Evolutionary conservation across 768 basidiomycete genomes (phyloP).

Genomic region (Russula emetica): DNA sequence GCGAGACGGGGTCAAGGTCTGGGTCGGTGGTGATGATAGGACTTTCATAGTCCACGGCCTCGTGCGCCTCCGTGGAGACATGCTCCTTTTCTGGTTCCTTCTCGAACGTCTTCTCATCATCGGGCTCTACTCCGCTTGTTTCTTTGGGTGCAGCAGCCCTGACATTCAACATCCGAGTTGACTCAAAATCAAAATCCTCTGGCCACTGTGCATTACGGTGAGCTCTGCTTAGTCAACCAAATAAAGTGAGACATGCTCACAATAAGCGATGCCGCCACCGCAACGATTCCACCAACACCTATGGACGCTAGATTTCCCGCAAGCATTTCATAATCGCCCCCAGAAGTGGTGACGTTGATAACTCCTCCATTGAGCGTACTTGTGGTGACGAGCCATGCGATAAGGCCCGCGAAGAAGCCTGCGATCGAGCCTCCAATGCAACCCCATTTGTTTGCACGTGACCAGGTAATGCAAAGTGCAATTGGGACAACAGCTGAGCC

Average conservation of each 20-base stretch:
- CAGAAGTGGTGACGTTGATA: conserved; percentile 57
- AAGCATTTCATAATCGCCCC: conserved; percentile 63
- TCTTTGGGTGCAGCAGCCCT: conserved; percentile 26
- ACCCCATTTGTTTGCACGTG: conserved; percentile 79
- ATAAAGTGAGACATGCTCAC: conserved; percentile 38
- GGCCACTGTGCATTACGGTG: conserved; percentile 50
- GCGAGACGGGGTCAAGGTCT: conserved; percentile 59
- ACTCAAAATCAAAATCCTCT: conserved; percentile 75
- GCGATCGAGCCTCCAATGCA: conserved; percentile 68
- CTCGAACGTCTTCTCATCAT: conserved; percentile 34
- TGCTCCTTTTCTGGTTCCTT: conserved; percentile 39
- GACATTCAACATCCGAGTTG: conserved; percentile 73
- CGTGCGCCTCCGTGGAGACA: conserved; percentile 26
- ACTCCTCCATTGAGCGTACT: conserved; percentile 60
- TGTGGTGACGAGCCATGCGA: conserved; percentile 85
- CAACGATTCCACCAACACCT: conserved; percentile 72
- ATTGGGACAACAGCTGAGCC: conserved; percentile 86
- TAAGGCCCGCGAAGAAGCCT: conserved; percentile 66
- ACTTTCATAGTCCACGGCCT: conserved; percentile 33
- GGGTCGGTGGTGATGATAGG: conserved; percentile 38
- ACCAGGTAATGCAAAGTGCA: conserved; percentile 82
- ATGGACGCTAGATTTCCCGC: conserved; percentile 88
- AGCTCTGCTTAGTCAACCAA: not conserved
- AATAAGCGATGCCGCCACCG: conserved; percentile 58
- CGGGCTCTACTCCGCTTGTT: conserved; percentile 25